phyloP scores from a whole-genome alignment of 306 rosid species.

The Cicer chorassanicum region DNA sequence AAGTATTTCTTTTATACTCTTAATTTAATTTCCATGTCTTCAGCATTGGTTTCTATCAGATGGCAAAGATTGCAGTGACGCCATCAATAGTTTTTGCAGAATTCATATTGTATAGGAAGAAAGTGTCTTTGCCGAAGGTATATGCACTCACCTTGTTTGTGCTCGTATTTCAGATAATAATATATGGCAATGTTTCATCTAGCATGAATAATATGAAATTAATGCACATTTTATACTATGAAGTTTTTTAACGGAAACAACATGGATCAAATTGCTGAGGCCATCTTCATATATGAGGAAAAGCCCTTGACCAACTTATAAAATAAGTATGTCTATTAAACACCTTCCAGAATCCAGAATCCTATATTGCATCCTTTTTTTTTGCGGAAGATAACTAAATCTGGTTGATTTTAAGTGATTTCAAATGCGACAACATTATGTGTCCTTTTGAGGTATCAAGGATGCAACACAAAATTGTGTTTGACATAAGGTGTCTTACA shows the following conservation, averaged over 20 bases:
- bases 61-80: constrained; percentile 93
- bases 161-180: constrained; percentile 6
- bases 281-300: constrained; percentile 5
- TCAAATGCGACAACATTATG: neutral
- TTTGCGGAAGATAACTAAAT: constrained; percentile 12
- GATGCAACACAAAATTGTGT: constrained; percentile 3
- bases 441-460: constrained; percentile 1
- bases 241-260: constrained; percentile 3
- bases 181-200: neutral
- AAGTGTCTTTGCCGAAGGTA: constrained; percentile 78
- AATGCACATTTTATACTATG: neutral
- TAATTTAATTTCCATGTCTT: constrained; percentile 50
- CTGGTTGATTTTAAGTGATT: constrained; percentile 29
- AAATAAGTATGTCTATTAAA: neutral
- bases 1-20: constrained; percentile 23
- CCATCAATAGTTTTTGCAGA: constrained; percentile 92
- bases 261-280: neutral
- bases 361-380: neutral
- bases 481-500: neutral
- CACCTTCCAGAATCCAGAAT: neutral
- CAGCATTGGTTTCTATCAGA: constrained; percentile 97
- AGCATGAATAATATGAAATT: constrained; percentile 8
- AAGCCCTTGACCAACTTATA: constrained; percentile 14
- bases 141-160: constrained; percentile 40
- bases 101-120: constrained; percentile 68